Base-by-base conservation (phyloP, 2,329 filamentous ascomycete genomes). In the Cladorrhinum sp. region DNA sequence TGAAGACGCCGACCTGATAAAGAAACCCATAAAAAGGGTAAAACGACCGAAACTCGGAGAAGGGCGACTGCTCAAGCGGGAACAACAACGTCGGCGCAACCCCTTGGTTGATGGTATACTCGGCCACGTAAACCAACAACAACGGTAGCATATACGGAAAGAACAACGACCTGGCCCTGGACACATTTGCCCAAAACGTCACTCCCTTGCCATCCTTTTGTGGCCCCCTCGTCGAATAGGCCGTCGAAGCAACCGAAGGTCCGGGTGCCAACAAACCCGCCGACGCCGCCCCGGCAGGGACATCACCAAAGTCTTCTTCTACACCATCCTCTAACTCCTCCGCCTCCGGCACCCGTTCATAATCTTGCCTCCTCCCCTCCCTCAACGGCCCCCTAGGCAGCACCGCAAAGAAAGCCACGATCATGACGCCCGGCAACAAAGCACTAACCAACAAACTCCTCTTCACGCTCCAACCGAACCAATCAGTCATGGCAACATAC, bases 21-120 rank as follows among this genome's bases (percentile, higher is more conserved):
- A 98, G 88, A 60, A 96, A 93, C 65, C 90, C 90, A 74, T 99
- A 99, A 64, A 93, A 91, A 0, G 93, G 93, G 70, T 99, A 99
- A 73, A 97, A 98, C 29, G 88, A 89, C 45, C 93, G 88, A 72
- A 87, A 95, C 66, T 91, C 85, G 29, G 79, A 76, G 72, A 98
- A 98, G 0, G 95, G 95, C 1, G 90, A 89, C 10, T 83, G 76
- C 1, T 81, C 71, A 0, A 97, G 79, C 0, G 93, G 92, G 71
- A 96, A 99, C 3, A 99, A 83, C 0, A 98, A 79, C 0, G 92
- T 96, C 0, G 95, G 93, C 0, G 92, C 82, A 0, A 98, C 92
- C 36, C 93, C 93, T 77, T 96, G 93, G 77, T 98, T 98, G 75
- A 98, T 97, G 58, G 91, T 96, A 73, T 99, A 99, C 78, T 99